A percentile compares a stretch with the other conserved stretches of the same genome.
phyloP scores from a whole-genome alignment of 129 eudicot genomes.

The Oenanthe sinensis region DNA sequence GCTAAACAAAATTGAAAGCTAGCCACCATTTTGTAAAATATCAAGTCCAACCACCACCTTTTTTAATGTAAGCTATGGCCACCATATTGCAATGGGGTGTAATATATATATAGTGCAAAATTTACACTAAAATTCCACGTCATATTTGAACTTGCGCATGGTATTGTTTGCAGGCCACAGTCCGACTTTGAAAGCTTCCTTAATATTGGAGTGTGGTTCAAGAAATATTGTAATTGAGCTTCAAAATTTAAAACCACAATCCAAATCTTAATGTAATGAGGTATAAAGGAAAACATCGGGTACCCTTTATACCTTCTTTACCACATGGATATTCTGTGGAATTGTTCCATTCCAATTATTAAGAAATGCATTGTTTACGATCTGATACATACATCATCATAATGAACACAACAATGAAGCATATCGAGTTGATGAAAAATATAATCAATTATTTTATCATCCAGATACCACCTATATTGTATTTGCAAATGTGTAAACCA shows the following conservation, averaged over 20 bases:
- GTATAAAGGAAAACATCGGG: neutral
- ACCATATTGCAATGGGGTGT: too few species aligned
- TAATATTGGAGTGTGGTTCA: slow-evolving; percentile 91
- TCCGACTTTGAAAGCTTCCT: slow-evolving; percentile 93
- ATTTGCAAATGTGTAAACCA: too few species aligned
- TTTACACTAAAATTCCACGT: neutral
- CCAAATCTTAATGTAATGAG: neutral
- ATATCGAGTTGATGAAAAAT: neutral
- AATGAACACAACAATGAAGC: neutral
- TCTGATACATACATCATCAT: neutral
- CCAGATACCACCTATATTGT: too few species aligned
- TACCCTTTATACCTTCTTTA: neutral
- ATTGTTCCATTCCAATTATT: neutral
- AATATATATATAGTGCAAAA: neutral
- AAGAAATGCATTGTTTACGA: neutral
- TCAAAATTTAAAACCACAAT: neutral
- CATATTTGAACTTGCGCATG: neutral
- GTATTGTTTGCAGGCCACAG: slow-evolving; percentile 70
- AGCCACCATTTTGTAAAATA: too few species aligned
- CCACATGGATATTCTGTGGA: neutral
- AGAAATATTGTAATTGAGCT: slow-evolving; percentile 56
- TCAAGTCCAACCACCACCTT: too few species aligned
- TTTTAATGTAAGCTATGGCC: too few species aligned
- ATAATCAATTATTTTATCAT: too few species aligned
- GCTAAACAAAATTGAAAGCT: too few species aligned